Evolutionary conservation across 441 rosid species (phyloP).

Genomic region (Euphorbia celastroides): DNA sequence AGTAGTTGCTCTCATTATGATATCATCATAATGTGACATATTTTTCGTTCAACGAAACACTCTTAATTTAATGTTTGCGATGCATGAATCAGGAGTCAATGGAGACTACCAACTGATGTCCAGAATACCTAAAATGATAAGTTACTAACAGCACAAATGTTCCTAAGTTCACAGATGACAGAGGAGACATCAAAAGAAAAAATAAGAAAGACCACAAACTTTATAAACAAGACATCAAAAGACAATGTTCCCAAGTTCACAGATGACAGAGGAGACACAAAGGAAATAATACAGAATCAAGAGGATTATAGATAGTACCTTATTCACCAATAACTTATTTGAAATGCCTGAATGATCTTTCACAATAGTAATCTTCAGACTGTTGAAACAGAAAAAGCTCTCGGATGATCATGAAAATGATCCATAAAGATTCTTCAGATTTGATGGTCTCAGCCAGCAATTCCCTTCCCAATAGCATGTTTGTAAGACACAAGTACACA

Average conservation of each 20-base stretch:
- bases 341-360: constrained; percentile 17
- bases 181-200: not conserved
- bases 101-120: no score
- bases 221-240: not conserved
- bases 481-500: no score
- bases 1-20: no score
- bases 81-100: no score
- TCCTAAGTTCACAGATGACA: not conserved
- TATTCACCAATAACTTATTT: constrained; percentile 14
- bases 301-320: constrained; percentile 23
- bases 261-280: not conserved
- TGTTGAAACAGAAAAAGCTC: constrained; percentile 15
- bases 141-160: no score
- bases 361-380: constrained; percentile 19
- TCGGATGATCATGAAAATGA: constrained; percentile 10
- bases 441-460: constrained; percentile 14
- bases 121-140: no score
- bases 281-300: not conserved
- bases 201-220: not conserved
- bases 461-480: constrained; percentile 13
- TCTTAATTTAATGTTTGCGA: no score
- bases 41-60: no score
- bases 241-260: not conserved
- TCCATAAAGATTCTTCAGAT: constrained; percentile 7
- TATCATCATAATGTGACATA: no score